phyloP scores from a whole-genome alignment of 805 yeast genomes.

The Cyberlindnera petersonii region DNA sequence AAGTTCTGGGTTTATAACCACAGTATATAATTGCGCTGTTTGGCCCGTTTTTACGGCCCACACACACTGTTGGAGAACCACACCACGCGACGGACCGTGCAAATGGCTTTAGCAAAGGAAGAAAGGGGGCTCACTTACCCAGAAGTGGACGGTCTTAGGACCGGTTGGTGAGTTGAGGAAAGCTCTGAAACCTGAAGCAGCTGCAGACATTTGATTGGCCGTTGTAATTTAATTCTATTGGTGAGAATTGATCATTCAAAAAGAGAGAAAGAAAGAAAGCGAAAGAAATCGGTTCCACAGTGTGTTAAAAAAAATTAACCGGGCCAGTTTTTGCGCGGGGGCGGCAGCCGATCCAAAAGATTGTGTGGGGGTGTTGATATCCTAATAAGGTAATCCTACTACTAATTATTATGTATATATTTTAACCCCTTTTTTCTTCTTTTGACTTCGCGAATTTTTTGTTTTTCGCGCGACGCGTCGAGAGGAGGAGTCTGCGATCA shows the following conservation, averaged over 20 bases:
- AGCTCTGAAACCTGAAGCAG: constrained; percentile 53
- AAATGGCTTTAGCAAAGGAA: not conserved
- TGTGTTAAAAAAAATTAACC: not conserved
- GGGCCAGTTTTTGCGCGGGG: too few relatives aligned
- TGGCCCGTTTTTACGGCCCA: too few relatives aligned
- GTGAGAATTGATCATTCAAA: not conserved
- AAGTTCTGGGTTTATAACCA: too few relatives aligned
- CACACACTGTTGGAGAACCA: too few relatives aligned
- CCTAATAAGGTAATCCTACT: constrained; percentile 3
- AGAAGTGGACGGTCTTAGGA: constrained; percentile 94
- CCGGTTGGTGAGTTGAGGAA: constrained; percentile 88
- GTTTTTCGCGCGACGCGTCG: constrained; percentile 1
- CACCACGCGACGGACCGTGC: constrained; percentile 7
- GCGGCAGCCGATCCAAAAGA: not conserved
- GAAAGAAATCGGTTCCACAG: not conserved
- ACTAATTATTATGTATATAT: not conserved
- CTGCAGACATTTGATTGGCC: constrained; percentile 13
- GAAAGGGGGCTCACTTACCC: constrained; percentile 51
- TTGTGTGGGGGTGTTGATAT: constrained; percentile 14
- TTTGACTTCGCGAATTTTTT: too few relatives aligned
- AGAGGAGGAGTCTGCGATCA: not conserved
- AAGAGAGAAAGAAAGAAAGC: not conserved
- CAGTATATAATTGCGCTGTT: too few relatives aligned
- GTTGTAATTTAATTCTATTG: not conserved
- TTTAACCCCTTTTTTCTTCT: too few relatives aligned